phyloP scores from a whole-genome alignment of 1,284 basidiomycete genomes.

The Omphalotus olearius region DNA sequence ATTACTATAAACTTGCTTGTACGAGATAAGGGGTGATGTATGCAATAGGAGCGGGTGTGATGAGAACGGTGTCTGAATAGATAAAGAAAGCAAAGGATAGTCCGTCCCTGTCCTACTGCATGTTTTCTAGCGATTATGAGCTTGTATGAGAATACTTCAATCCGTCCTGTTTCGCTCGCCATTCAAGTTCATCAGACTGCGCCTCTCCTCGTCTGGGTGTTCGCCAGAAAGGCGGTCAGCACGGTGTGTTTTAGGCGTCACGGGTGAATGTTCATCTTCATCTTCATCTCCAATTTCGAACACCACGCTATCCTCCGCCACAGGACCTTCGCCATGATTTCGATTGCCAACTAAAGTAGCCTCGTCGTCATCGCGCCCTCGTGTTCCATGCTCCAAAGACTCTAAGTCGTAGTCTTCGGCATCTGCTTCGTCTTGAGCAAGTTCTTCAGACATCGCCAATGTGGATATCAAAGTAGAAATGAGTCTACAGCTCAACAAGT shows the following conservation, averaged over 20 bases:
- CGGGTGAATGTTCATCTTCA: constrained; percentile 58
- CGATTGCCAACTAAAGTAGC: constrained; percentile 61
- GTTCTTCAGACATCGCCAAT: constrained; percentile 82
- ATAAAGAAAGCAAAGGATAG: neutral
- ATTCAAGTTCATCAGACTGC: constrained; percentile 59
- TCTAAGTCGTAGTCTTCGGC: constrained; percentile 92
- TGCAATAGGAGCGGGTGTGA: neutral
- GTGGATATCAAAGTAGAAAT: constrained; percentile 34
- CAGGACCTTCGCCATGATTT: constrained; percentile 34
- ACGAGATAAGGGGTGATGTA: neutral
- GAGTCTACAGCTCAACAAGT: constrained; percentile 17
- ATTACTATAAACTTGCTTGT: constrained; percentile 26
- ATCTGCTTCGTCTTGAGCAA: constrained; percentile 87
- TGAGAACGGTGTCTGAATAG: neutral
- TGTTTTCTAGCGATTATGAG: too few species aligned
- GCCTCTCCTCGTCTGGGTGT: constrained; percentile 53
- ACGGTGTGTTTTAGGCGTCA: constrained; percentile 44
- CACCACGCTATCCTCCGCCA: constrained; percentile 72
- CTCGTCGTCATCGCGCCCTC: constrained; percentile 55
- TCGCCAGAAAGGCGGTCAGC: constrained; percentile 43
- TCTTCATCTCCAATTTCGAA: constrained; percentile 94
- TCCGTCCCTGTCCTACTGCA: neutral
- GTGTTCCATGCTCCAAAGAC: constrained; percentile 53
- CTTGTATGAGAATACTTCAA: too few species aligned
- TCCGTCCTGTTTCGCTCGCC: neutral